Evolutionary conservation across 768 basidiomycete genomes (phyloP).

Genomic region (Mycena rosella): DNA sequence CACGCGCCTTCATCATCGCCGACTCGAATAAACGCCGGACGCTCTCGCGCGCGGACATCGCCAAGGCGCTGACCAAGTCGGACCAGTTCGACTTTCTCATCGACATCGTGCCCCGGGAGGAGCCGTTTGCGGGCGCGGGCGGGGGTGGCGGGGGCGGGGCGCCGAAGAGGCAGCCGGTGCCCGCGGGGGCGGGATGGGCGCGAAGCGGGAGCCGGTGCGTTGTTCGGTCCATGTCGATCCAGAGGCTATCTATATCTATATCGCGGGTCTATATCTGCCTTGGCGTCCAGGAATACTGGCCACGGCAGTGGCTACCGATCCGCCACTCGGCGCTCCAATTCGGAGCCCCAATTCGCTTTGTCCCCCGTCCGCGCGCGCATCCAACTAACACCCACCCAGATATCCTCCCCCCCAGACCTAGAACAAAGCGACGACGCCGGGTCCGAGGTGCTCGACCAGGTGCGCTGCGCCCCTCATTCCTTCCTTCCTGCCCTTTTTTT

Average conservation of each 20-base stretch:
- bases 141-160: background rate
- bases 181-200: too few species aligned
- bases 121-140: constrained; percentile 47
- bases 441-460: constrained; percentile 24
- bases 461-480: too few species aligned
- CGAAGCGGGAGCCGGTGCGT: constrained; percentile 34
- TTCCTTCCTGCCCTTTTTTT: too few species aligned
- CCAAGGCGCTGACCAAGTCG: constrained; percentile 90
- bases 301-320: too few species aligned
- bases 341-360: background rate
- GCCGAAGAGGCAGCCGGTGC: constrained; percentile 4
- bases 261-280: too few species aligned
- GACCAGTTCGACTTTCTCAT: constrained; percentile 99
- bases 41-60: constrained; percentile 92
- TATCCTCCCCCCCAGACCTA: constrained; percentile 15
- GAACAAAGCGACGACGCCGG: constrained; percentile 12
- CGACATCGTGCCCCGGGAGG: constrained; percentile 94
- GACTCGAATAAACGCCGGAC: constrained; percentile 98
- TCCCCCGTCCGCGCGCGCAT: background rate
- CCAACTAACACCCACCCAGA: background rate
- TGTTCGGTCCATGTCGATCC: background rate
- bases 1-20: constrained; percentile 94
- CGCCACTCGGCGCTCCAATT: background rate
- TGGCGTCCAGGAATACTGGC: too few species aligned
- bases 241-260: background rate